Evolutionary conservation across 2,329 filamentous ascomycete species (phyloP), one percentile per base, ranked within the genome.

Genomic region (Aspergillus luchuensis): DNA sequence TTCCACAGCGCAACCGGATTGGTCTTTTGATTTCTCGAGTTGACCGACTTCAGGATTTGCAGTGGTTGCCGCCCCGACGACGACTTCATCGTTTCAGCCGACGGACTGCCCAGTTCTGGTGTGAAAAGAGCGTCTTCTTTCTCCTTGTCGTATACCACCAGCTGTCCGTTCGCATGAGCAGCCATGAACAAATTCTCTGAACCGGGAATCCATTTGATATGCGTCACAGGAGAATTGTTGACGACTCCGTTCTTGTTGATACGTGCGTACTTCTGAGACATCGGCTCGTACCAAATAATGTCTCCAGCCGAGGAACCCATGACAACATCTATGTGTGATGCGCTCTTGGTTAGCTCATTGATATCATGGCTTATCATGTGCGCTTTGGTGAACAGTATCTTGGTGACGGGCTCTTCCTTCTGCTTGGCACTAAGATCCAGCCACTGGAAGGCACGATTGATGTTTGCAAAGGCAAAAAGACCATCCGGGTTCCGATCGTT

Each of bases 231-330:
- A 1, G 91, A 92, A 54, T 85, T 84, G 70, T 96, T 97, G 76
- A 98, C 96, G 58, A 90, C 85, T 23, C 94, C 94, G 74, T 98
- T 98, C 79, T 99, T 99, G 74, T 99, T 99, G 70, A 99, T 84
- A 19, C 95, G 88, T 3, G 92, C 91, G 76, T 99, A 99, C 73
- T 96, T 92, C 71, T 98, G 94, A 41, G 92, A 94, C 71, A 97
- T 91, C 10, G 95, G 93, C 77, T 99, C 95, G 82, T 95, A 98
- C 95, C 95, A 99, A 63, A 99, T 94, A 51, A 99, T 92, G 75
- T 99, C 95, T 41, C 93, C 92, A 0, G 93, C 96, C 6, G 94
- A 97, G 71, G 97, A 98, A 1, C 95, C 95, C 87, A 99, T 91
- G 59, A 97, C 88, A 19, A 99, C 83, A 73, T 99, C 95, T 45